These are phyloP conservation scores for Fraxinus platypoda DNA, from an alignment of 305 asterid genomes.

Conservation along the genomic window DNA sequence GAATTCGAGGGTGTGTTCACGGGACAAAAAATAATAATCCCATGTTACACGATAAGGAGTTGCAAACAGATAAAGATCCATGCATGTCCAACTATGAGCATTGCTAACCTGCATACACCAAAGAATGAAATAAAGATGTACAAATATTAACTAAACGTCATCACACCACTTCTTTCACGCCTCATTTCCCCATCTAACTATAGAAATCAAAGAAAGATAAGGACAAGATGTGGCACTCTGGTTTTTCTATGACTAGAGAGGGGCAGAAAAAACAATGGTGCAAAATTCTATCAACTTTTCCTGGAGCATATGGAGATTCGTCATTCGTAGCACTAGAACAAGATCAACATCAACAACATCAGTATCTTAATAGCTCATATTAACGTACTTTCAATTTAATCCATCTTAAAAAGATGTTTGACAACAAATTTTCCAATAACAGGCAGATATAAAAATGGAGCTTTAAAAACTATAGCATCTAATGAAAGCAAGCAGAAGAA, in stretches of 20 bases:
- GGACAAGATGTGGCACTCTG: background rate
- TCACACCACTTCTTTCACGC: background rate
- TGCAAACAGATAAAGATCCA: constrained; percentile 88
- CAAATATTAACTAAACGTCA: background rate
- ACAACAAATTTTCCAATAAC: background rate
- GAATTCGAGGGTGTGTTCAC: constrained; percentile 83
- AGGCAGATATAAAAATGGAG: background rate
- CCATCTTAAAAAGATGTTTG: background rate
- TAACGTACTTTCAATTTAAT: background rate
- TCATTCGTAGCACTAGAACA: too few species aligned
- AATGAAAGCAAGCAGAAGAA: background rate
- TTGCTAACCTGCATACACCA: constrained; percentile 48
- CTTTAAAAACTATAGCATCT: background rate
- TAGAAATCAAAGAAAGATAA: background rate
- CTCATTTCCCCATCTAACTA: background rate
- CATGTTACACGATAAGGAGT: constrained; percentile 95
- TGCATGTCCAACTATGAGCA: constrained; percentile 92
- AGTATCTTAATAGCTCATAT: background rate
- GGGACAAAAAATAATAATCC: constrained; percentile 81
- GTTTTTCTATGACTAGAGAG: background rate
- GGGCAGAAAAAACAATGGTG: background rate
- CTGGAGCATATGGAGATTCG: background rate
- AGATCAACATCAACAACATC: background rate
- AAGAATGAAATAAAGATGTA: background rate
- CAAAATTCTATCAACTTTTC: background rate